phyloP scores from a whole-genome alignment of 352 stramenopile species.

The Phytophthora sp. region DNA sequence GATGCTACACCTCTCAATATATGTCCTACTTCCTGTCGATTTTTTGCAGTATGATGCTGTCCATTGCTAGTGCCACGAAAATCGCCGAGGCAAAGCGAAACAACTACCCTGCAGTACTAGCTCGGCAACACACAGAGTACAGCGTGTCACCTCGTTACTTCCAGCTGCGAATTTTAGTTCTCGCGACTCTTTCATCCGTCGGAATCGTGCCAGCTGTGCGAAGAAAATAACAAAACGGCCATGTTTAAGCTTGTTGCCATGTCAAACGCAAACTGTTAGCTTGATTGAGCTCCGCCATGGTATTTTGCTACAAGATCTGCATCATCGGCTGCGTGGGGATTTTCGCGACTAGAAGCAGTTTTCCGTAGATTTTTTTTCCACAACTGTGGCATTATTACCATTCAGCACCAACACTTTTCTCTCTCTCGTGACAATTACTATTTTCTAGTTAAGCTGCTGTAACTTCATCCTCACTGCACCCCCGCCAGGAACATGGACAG shows the following conservation, averaged over 20 bases:
- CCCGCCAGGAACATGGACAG: conserved; percentile 43
- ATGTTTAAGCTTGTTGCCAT: conserved; percentile 33
- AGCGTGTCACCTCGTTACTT: conserved; percentile 10
- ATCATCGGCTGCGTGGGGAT: conserved; percentile 39
- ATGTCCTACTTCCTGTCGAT: conserved; percentile 13
- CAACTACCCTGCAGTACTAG: conserved; percentile 31
- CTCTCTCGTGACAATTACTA: neutral
- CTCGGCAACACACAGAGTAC: conserved; percentile 22
- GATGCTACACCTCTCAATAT: conserved; percentile 32
- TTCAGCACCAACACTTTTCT: neutral
- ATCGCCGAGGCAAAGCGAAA: conserved; percentile 37
- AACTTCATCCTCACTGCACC: neutral
- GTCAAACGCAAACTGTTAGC: conserved; percentile 43
- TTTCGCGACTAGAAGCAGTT: conserved; percentile 21
- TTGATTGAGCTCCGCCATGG: conserved; percentile 28
- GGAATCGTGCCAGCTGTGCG: conserved; percentile 25
- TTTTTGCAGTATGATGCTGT: conserved; percentile 20
- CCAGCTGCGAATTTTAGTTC: neutral
- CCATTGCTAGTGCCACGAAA: conserved; percentile 18
- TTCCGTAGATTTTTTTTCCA: neutral
- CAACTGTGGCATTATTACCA: neutral
- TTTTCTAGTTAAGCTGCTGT: neutral
- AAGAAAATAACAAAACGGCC: conserved; percentile 21
- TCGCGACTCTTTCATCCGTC: conserved; percentile 6
- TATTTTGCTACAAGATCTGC: conserved; percentile 47